Evolutionary conservation across 2,329 filamentous ascomycete genomes (phyloP), one percentile per base, ranked within the genome.

Genomic region (Clonostachys chloroleuca): DNA sequence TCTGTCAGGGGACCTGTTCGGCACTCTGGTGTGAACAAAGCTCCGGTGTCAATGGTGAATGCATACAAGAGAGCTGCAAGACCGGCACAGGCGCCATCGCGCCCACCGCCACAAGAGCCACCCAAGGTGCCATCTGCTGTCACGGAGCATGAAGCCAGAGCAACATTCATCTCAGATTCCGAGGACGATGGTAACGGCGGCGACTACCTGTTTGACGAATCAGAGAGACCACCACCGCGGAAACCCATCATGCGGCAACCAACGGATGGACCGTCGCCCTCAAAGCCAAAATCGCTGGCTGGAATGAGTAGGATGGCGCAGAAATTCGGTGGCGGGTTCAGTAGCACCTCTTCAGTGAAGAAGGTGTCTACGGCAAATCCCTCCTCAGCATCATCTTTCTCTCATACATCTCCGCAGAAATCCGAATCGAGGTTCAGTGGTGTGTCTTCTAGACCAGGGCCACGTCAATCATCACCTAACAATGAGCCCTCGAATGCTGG

Each of bases 1-100:
- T 9, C 49, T 54, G 5, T 58, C 59, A 30, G 24, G 24, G 24
- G 24, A 10, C 8, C 8, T 30, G 24, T 30, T 10, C 24, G 24
- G 9, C 24, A 30, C 24, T 6, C 47, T 12, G 62, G 68, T 12
- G 61, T 84, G 40, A 61, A 49, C 17, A 68, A 65, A 42, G 78
- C 81, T 0, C 81, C 81, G 7, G 56, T 65, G 2, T 70, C 69
- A 44, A 80, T 84, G 78, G 57, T 80, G 6, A 68, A 74, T 43
- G 78, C 81, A 44, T 68, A 75, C 43, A 68, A 73, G 30, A 72
- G 73, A 42, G 69, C 70, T 12, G 56, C 68, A 47, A 60, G 73
- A 43, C 69, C 68, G 5, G 49, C 53, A 9, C 64, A 60, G 33
- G 57, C 59, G 33, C 56, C 61, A 13, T 46, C 51, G 3, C 24